phyloP scores from a whole-genome alignment of 805 yeast species.

The Candida orba region DNA sequence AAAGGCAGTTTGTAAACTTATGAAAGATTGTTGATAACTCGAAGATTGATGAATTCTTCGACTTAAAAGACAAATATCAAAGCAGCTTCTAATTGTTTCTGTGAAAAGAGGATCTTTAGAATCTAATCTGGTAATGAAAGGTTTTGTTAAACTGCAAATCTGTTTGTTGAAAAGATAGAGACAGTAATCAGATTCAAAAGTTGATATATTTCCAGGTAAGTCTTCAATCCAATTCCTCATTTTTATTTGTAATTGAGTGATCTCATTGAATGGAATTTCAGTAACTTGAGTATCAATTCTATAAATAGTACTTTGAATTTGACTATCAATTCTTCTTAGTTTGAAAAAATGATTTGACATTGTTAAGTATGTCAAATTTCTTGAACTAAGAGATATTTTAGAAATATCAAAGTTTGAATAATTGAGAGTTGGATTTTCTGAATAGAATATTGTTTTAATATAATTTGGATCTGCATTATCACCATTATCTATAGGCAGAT shows the following conservation, averaged over 20 bases:
- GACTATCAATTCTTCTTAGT: constrained; percentile 1
- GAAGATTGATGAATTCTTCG: constrained; percentile 3
- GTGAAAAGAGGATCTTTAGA: neutral
- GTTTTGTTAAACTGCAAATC: constrained; percentile 2
- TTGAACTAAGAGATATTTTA: neutral
- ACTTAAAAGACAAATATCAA: constrained; percentile 3
- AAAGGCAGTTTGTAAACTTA: constrained; percentile 2
- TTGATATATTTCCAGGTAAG: neutral
- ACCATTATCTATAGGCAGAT: constrained; percentile 1
- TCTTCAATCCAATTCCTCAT: constrained; percentile 1
- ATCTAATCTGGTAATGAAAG: constrained; percentile 1
- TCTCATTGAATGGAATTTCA: neutral
- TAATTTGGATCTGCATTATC: neutral
- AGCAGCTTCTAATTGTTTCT: constrained; percentile 2
- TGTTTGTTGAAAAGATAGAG: constrained; percentile 3
- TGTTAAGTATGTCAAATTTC: neutral
- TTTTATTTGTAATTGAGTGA: neutral
- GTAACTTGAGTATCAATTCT: constrained; percentile 1
- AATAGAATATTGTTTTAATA: neutral
- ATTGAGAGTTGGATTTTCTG: neutral
- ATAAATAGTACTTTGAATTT: constrained; percentile 1
- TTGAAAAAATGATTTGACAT: constrained; percentile 2
- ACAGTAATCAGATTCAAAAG: constrained; percentile 2
- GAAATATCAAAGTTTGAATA: neutral
- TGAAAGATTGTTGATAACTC: constrained; percentile 1